Evolutionary conservation across 768 basidiomycete genomes (phyloP), one percentile per base, ranked within the genome.

Genomic region (Cubamyces lactineus): DNA sequence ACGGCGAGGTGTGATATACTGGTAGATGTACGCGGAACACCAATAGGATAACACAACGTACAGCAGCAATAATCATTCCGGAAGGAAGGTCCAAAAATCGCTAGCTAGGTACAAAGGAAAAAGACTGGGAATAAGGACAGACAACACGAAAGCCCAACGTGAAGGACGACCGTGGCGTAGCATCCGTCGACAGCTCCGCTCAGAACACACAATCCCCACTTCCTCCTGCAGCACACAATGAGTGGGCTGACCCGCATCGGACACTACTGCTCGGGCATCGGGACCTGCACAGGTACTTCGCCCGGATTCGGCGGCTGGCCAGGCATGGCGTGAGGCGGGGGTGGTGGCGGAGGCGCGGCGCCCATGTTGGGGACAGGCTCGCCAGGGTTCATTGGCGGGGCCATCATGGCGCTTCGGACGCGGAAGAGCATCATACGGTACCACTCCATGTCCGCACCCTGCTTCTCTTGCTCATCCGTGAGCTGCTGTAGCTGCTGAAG

Each of bases 361-460:
- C 50, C 60, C 45, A 66, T 63, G 43, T 61, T 61, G 23, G 64
- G 67, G 21, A 53, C 60, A 13, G 62, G 65, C 49, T 62, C 67
- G 15, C 53, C 48, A 8, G 65, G 66, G 52, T 66, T 68, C 63
- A 70, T 64, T 39, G 70, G 65, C 38, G 77, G 72, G 3, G 78
- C 84, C 84, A 92, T 85, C 64, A 92, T 78, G 17, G 88, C 88
- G 46, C 80, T 81, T 57, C 92, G 80, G 45, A 93, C 85, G n/a
- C 89, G 85, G 70, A 90, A 80, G 9, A 92, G 71, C 91, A 94
- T 93, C 84, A 90, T 87, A 64, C 88, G 78, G 68, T 87, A 94
- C 92, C 92, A 94, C 64, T 94, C 92, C 47, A 85, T 86, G 53
- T 91, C 90, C 2, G 83, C 87, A 30, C 88, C 88, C 19, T 85